These are phyloP conservation scores for Malassezia globosa DNA, from an alignment of 1,284 basidiomycete genomes.

Conservation along the genomic window DNA sequence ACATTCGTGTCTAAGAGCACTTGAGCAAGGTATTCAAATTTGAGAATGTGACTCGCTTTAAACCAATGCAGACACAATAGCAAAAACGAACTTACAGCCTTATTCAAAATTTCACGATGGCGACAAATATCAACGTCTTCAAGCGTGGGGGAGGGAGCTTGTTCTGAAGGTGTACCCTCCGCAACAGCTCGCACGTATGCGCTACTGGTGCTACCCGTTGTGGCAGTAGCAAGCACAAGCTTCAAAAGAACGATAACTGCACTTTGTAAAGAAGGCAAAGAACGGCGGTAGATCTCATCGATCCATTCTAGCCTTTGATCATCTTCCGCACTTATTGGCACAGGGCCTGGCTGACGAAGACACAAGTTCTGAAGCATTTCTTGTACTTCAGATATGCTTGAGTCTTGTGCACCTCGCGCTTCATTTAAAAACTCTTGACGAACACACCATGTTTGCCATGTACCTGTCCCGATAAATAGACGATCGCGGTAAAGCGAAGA, in stretches of 20 bases:
- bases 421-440: constrained; percentile 15
- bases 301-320: constrained; percentile 35
- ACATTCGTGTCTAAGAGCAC: constrained; percentile 91
- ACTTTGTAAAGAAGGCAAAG: constrained; percentile 37
- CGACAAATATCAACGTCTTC: constrained; percentile 89
- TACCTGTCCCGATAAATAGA: constrained; percentile 74
- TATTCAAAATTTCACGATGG: constrained; percentile 93
- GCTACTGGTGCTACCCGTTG: constrained; percentile 38
- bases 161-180: constrained; percentile 35
- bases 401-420: constrained; percentile 23
- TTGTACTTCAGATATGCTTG: constrained; percentile 17
- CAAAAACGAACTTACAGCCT: constrained; percentile 89
- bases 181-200: constrained; percentile 38
- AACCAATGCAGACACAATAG: constrained; percentile 91
- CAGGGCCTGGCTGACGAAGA: neutral
- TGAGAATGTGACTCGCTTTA: constrained; percentile 81
- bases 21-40: constrained; percentile 93
- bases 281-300: constrained; percentile 34
- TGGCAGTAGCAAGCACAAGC: constrained; percentile 41
- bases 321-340: constrained; percentile 11
- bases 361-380: constrained; percentile 26
- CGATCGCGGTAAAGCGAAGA: constrained; percentile 78
- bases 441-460: constrained; percentile 77
- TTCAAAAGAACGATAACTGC: constrained; percentile 45
- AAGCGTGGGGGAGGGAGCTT: constrained; percentile 62